Percentiles rank a stretch among this genome's conserved stretches.
Evolutionary conservation across 257 asterid species (phyloP).

Genomic region (Eucommia ulmoides): DNA sequence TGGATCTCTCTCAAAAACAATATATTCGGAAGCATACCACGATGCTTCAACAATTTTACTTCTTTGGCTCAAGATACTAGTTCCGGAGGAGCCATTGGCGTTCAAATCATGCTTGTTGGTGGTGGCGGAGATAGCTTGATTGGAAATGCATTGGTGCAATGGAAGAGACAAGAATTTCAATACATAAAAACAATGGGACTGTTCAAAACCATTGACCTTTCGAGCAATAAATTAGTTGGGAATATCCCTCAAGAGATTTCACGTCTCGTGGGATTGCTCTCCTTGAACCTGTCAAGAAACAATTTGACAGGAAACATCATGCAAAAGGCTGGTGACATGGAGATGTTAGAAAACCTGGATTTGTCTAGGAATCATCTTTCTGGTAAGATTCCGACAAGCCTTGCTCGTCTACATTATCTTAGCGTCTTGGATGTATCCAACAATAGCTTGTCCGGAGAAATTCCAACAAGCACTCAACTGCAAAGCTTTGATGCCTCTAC

Average conservation of each 20-base stretch:
- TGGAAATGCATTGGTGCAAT: slow-evolving; percentile 11
- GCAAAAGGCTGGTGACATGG: background rate
- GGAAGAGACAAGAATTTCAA: slow-evolving; percentile 17
- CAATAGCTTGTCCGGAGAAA: slow-evolving; percentile 20
- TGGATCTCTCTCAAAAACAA: slow-evolving; percentile 20
- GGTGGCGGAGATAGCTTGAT: background rate
- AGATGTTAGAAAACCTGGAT: slow-evolving; percentile 11
- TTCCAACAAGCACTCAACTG: slow-evolving; percentile 4
- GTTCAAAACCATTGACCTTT: slow-evolving; percentile 20
- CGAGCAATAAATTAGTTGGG: slow-evolving; percentile 17
- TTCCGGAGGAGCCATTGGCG: background rate
- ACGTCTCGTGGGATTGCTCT: slow-evolving; percentile 16
- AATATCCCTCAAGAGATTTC: slow-evolving; percentile 19
- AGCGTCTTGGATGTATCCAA: slow-evolving; percentile 23
- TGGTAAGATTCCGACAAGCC: slow-evolving; percentile 16
- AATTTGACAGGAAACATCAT: slow-evolving; percentile 8
- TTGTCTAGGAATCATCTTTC: slow-evolving; percentile 17
- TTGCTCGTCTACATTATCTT: slow-evolving; percentile 12
- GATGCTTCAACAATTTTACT: slow-evolving; percentile 17
- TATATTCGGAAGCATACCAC: slow-evolving; percentile 18
- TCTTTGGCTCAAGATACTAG: slow-evolving; percentile 2
- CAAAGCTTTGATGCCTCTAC: slow-evolving; percentile 5
- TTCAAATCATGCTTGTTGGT: background rate
- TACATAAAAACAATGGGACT: slow-evolving; percentile 9
- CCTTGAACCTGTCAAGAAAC: slow-evolving; percentile 11